A percentile compares a stretch with the other conserved stretches of the same genome.
Conservation (phyloP, 768 basidiomycete species). For the Leucocoprinus sp. region DNA sequence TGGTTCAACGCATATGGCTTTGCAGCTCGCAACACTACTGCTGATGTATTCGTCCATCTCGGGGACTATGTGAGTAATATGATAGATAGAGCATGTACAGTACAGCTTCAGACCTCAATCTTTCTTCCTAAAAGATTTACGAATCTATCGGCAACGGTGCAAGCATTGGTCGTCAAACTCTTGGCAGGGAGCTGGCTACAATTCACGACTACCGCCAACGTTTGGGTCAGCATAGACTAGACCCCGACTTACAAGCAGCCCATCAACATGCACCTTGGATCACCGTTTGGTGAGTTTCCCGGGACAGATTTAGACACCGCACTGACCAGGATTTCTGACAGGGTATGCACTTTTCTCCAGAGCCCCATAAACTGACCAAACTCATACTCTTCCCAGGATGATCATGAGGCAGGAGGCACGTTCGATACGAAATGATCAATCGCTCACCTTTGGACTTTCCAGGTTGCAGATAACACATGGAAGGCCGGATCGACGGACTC, state of each 20-base stretch:
- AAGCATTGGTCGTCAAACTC: slow-evolving; percentile 38
- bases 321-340: not conserved
- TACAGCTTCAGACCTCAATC: too few relatives aligned
- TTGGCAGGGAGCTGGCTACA: slow-evolving; percentile 48
- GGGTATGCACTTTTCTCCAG: slow-evolving; percentile 3
- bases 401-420: slow-evolving; percentile 31
- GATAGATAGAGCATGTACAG: too few relatives aligned
- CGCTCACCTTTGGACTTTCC: not conserved
- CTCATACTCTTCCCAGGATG: slow-evolving; percentile 28
- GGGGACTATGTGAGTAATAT: slow-evolving; percentile 44
- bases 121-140: slow-evolving; percentile 30
- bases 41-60: slow-evolving; percentile 48
- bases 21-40: slow-evolving; percentile 42
- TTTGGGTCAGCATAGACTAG: slow-evolving; percentile 44
- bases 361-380: not conserved
- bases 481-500: slow-evolving; percentile 47
- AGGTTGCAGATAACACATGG: slow-evolving; percentile 52
- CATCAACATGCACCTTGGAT: slow-evolving; percentile 49
- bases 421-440: too few relatives aligned
- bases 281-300: slow-evolving; percentile 37
- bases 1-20: slow-evolving; percentile 57
- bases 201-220: slow-evolving; percentile 48
- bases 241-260: slow-evolving; percentile 36
- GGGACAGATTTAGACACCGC: not conserved
- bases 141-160: slow-evolving; percentile 38